Conservation (phyloP, 176 grass and related monocot species). For the Eragrostis nindensis region DNA sequence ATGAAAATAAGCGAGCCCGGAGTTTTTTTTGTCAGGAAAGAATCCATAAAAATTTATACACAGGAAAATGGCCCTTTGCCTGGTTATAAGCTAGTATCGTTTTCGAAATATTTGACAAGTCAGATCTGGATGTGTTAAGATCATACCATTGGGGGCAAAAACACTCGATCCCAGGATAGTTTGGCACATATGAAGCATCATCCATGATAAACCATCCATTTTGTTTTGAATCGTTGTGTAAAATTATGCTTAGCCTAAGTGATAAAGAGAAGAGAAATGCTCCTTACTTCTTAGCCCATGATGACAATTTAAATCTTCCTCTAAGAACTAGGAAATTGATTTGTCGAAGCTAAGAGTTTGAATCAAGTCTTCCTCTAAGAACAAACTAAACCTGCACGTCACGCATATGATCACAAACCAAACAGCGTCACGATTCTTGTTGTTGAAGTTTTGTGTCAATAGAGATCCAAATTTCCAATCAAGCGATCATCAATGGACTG, state of each 20-base stretch:
- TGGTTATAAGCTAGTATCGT: neutral
- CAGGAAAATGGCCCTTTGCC: neutral
- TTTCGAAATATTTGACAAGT: neutral
- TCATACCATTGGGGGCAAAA: neutral
- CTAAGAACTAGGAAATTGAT: neutral
- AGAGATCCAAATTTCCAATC: neutral
- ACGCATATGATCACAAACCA: neutral
- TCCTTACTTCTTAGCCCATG: constrained; percentile 3
- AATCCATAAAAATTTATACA: neutral
- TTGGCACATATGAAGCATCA: neutral
- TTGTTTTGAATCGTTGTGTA: neutral
- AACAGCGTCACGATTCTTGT: neutral
- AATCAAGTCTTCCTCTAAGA: neutral
- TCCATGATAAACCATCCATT: neutral
- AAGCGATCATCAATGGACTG: neutral
- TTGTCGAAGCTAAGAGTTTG: neutral
- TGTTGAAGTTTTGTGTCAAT: neutral
- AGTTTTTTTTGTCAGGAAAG: neutral
- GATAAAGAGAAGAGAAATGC: neutral
- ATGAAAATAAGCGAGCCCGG: neutral
- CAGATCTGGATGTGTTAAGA: neutral
- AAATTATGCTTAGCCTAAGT: neutral
- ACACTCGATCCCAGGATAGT: constrained; percentile 16
- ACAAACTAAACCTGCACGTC: neutral
- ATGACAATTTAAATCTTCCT: neutral